These are phyloP conservation scores for Prototheca wickerhamii DNA, from an alignment of 163 green algal species.

Conservation along the genomic window DNA sequence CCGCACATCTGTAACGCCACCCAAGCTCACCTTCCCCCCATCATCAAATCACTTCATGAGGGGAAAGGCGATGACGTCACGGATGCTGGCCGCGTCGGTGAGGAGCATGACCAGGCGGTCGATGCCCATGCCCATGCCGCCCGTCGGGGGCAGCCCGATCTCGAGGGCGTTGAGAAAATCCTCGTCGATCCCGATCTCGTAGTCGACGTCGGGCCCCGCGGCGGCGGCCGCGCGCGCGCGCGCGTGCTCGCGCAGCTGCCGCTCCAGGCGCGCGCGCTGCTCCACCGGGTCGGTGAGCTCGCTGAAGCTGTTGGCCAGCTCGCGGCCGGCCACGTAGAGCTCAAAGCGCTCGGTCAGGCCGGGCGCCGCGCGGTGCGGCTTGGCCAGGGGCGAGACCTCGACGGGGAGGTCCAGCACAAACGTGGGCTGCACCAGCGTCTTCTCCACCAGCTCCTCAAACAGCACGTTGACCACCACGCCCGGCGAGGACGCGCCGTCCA, in stretches of 20 bases:
- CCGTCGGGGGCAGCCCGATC: slow-evolving; percentile 94
- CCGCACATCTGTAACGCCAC: not conserved
- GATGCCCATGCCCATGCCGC: slow-evolving; percentile 94
- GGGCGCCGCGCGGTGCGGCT: slow-evolving; percentile 70
- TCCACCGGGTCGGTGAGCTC: slow-evolving; percentile 96
- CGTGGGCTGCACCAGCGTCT: slow-evolving; percentile 67
- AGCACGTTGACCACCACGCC: slow-evolving; percentile 80
- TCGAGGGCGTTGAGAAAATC: slow-evolving; percentile 96
- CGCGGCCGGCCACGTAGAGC: slow-evolving; percentile 87
- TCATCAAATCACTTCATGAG: slow-evolving; percentile 38
- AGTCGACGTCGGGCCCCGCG: slow-evolving; percentile 1
- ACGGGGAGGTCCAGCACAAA: slow-evolving; percentile 86
- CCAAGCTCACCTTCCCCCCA: not conserved
- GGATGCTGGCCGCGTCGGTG: slow-evolving; percentile 83
- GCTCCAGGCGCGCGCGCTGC: slow-evolving; percentile 76
- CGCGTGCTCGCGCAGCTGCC: slow-evolving; percentile 47
- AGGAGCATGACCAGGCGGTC: slow-evolving; percentile 97
- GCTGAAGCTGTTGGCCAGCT: slow-evolving; percentile 95
- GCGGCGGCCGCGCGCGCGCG: slow-evolving; percentile 21
- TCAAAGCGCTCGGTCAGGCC: slow-evolving; percentile 92
- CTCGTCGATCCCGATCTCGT: slow-evolving; percentile 78
- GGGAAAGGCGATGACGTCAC: slow-evolving; percentile 77
- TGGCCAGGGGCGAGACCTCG: slow-evolving; percentile 86
- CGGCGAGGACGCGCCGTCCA: slow-evolving; percentile 27
- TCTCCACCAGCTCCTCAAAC: slow-evolving; percentile 78